Conservation (phyloP, 83 land plant genomes). For the Picea mariana region DNA sequence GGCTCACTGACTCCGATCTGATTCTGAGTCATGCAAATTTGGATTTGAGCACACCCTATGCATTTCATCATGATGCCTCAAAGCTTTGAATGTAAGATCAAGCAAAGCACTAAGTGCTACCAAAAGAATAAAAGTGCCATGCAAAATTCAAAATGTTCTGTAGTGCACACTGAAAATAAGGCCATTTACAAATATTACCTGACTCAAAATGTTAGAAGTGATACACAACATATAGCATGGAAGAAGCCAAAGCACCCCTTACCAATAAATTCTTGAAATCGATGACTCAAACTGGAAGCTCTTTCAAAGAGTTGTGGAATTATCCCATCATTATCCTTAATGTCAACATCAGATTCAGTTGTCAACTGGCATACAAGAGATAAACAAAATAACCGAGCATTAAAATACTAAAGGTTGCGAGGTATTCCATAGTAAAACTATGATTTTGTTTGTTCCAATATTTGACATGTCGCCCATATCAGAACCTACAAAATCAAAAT, state of each 20-base stretch:
- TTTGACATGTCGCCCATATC: neutral
- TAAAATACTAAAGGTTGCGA: neutral
- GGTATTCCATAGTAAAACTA: neutral
- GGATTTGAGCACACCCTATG: too few relatives aligned
- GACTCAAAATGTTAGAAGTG: neutral
- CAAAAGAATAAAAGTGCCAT: too few relatives aligned
- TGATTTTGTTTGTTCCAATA: neutral
- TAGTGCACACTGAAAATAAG: too few relatives aligned
- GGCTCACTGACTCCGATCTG: too few relatives aligned
- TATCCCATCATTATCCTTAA: neutral
- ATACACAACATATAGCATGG: neutral
- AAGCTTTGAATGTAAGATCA: too few relatives aligned
- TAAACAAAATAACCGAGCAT: neutral
- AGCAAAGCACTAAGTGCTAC: too few relatives aligned
- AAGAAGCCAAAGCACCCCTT: neutral
- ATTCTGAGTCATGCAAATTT: too few relatives aligned
- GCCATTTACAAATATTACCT: neutral
- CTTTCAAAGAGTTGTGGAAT: conserved; percentile 11
- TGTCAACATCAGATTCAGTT: neutral
- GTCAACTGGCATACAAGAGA: conserved; percentile 11
- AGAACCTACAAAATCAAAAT: neutral
- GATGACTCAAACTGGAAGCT: neutral
- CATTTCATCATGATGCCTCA: too few relatives aligned
- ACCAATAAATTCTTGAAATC: conserved; percentile 14
- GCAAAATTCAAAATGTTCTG: too few relatives aligned